Conservation (phyloP, 2,329 filamentous ascomycete species). For the Intubia oerlemansii region DNA sequence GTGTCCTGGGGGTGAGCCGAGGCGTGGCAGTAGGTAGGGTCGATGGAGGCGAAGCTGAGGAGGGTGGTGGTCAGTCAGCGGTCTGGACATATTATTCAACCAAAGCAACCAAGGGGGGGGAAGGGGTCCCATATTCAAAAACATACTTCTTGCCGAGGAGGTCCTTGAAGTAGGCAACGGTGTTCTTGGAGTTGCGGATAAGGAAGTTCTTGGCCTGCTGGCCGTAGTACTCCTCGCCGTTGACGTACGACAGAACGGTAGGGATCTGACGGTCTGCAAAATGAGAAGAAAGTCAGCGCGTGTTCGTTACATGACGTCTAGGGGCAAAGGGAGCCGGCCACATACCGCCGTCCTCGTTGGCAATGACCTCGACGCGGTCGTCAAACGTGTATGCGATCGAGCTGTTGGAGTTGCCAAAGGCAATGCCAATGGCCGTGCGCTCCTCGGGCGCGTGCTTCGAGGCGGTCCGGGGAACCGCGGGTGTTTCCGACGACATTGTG, state of each 20-base stretch:
- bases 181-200: conserved; percentile 81
- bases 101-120: conserved; percentile 2
- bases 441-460: conserved; percentile 24
- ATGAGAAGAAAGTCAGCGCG: too few relatives aligned
- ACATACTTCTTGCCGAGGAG: conserved; percentile 81
- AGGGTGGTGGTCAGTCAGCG: background rate
- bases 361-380: conserved; percentile 92
- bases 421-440: conserved; percentile 70
- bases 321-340: conserved; percentile 4
- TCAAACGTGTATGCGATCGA: conserved; percentile 87
- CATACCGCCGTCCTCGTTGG: conserved; percentile 91
- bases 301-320: background rate
- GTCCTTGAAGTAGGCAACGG: conserved; percentile 87
- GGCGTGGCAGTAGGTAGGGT: conserved; percentile 83
- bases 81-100: background rate
- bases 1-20: conserved; percentile 72
- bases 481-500: too few relatives aligned
- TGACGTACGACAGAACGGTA: conserved; percentile 79
- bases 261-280: conserved; percentile 94
- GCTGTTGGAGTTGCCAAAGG: conserved; percentile 96
- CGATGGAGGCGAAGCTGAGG: conserved; percentile 71
- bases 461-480: conserved; percentile 2
- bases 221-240: conserved; percentile 92
- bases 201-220: conserved; percentile 88
- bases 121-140: too few relatives aligned